Percentiles rank a stretch among this genome's conserved stretches.
These are phyloP conservation scores for Allantophomopsis lycopodina DNA, from an alignment of 2,329 filamentous ascomycete species.

Conservation along the genomic window DNA sequence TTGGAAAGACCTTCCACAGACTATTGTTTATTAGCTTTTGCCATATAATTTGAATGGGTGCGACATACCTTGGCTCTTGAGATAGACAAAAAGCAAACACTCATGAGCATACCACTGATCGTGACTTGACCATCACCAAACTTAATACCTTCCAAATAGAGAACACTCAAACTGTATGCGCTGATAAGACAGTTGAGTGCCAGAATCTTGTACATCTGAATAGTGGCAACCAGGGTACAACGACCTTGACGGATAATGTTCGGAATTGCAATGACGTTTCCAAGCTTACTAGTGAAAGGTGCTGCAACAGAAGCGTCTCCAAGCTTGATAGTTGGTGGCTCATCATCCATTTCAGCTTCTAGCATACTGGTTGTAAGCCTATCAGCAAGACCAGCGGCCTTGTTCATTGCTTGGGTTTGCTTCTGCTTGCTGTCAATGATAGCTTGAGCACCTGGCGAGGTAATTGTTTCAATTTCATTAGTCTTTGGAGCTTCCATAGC, in stretches of 20 bases:
- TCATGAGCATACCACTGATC: slow-evolving; percentile 99
- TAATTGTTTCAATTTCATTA: slow-evolving; percentile 47
- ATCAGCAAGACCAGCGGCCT: slow-evolving; percentile 70
- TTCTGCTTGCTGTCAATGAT: slow-evolving; percentile 40
- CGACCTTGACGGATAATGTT: slow-evolving; percentile 98
- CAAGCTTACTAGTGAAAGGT: slow-evolving; percentile 93
- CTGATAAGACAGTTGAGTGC: slow-evolving; percentile 96
- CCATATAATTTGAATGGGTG: slow-evolving; percentile 3
- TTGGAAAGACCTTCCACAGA: slow-evolving; percentile 92
- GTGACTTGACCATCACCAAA: slow-evolving; percentile 98
- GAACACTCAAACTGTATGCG: slow-evolving; percentile 88
- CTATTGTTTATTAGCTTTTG: slow-evolving; percentile 22
- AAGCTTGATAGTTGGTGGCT: slow-evolving; percentile 91
- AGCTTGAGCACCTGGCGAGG: slow-evolving; percentile 50
- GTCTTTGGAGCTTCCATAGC: slow-evolving; percentile 34
- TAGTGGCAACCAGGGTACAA: slow-evolving; percentile 93
- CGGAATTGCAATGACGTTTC: slow-evolving; percentile 91
- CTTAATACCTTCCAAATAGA: slow-evolving; percentile 97
- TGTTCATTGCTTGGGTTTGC: slow-evolving; percentile 52
- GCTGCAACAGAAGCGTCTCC: slow-evolving; percentile 95
- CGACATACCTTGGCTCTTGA: slow-evolving; percentile 69
- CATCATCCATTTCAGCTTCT: slow-evolving; percentile 73
- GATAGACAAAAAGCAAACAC: slow-evolving; percentile 96
- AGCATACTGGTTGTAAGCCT: slow-evolving; percentile 79
- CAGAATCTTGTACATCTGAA: slow-evolving; percentile 99